Evolutionary conservation across 2,329 filamentous ascomycete species (phyloP).

Genomic region (Talaromyces sp.): DNA sequence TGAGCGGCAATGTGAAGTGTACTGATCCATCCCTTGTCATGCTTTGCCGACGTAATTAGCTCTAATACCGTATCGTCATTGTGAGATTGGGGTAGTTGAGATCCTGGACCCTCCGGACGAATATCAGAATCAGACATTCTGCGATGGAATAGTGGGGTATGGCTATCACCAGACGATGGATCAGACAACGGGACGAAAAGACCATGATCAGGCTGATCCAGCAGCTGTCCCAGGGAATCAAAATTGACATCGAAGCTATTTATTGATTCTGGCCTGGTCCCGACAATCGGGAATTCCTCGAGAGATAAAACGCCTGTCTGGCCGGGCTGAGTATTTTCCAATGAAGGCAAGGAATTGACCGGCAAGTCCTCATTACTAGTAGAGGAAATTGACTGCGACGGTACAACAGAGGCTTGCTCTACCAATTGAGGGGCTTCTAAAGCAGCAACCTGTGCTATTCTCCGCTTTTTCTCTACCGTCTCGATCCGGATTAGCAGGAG

Average conservation of each 20-base stretch:
- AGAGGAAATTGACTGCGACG: not conserved
- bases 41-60: not conserved
- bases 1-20: not conserved
- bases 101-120: not conserved
- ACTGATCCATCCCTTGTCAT: not conserved
- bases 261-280: too few species aligned
- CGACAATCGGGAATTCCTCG: too few species aligned
- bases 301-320: too few species aligned
- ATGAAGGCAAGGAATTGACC: not conserved
- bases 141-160: too few species aligned
- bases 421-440: not conserved
- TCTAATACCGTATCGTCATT: not conserved
- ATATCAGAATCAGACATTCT: not conserved
- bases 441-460: not conserved
- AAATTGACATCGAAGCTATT: too few species aligned
- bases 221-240: too few species aligned
- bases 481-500: not conserved
- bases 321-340: too few species aligned
- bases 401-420: not conserved
- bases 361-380: too few species aligned
- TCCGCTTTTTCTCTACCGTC: not conserved
- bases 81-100: not conserved
- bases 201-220: too few species aligned
- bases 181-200: too few species aligned
- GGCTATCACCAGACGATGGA: too few species aligned